These are phyloP conservation scores for Bocquillonia castaneifolia DNA, from an alignment of 441 rosid genomes.

Conservation along the genomic window DNA sequence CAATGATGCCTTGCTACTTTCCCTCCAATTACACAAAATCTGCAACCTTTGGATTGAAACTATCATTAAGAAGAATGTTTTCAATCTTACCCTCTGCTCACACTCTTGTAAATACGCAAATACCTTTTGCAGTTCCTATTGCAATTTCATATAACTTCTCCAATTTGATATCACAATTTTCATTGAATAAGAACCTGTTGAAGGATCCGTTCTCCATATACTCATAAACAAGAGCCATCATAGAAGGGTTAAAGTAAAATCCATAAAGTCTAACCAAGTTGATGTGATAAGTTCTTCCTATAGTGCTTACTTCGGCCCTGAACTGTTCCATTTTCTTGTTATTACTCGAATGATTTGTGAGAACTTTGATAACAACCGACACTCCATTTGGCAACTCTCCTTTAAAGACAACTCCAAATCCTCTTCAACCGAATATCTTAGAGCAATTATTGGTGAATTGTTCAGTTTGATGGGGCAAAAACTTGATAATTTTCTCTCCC, in stretches of 20 bases:
- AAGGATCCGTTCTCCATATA: conserved; percentile 30
- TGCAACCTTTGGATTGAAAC: conserved; percentile 24
- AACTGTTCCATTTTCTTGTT: conserved; percentile 23
- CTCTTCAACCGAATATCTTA: conserved; percentile 18
- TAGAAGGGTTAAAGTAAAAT: conserved; percentile 23
- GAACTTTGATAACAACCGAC: conserved; percentile 15
- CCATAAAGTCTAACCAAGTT: conserved; percentile 29
- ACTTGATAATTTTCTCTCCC: conserved; percentile 20
- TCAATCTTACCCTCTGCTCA: conserved; percentile 22
- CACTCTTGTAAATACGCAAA: conserved; percentile 29
- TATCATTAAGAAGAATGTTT: conserved; percentile 25
- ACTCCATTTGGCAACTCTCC: conserved; percentile 18
- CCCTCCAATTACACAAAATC: conserved; percentile 25
- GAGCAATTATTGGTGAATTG: conserved; percentile 14
- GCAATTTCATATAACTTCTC: conserved; percentile 24
- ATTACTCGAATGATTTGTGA: not conserved
- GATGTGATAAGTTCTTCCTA: conserved; percentile 29
- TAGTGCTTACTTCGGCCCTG: conserved; percentile 30
- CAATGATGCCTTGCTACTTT: conserved; percentile 2
- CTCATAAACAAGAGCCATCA: conserved; percentile 27
- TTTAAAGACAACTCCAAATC: conserved; percentile 22
- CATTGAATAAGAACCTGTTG: conserved; percentile 16
- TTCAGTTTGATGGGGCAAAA: conserved; percentile 10
- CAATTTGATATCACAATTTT: conserved; percentile 14
- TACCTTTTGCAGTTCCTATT: conserved; percentile 26